A percentile compares a stretch with the other conserved stretches of the same genome.
Evolutionary conservation across 164 flowering plant genomes (phyloP).

Genomic region (Vitis amurensis): DNA sequence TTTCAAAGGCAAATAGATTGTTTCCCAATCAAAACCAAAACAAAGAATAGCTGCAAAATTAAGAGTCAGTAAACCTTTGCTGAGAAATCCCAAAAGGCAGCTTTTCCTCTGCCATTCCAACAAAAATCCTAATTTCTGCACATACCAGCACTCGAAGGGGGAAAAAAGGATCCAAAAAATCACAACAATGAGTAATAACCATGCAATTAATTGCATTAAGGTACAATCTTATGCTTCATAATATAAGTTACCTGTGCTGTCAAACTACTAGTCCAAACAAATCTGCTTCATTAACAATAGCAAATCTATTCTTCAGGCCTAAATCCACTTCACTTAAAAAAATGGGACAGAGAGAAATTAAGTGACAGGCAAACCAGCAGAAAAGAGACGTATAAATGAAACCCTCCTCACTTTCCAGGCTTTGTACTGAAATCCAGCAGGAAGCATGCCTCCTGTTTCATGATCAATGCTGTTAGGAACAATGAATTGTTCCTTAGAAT

Average conservation of each 20-base stretch:
- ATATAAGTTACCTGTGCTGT: not conserved
- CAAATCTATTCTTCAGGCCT: not conserved
- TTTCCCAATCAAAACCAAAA: too few relatives aligned
- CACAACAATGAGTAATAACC: conserved; percentile 3
- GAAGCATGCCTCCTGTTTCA: not conserved
- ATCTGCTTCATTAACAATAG: not conserved
- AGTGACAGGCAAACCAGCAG: not conserved
- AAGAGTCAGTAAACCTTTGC: too few relatives aligned
- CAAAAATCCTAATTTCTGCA: not conserved
- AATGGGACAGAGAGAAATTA: not conserved
- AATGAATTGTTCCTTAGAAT: not conserved
- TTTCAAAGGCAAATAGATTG: too few relatives aligned
- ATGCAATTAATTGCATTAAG: conserved; percentile 1
- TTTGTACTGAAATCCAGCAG: conserved; percentile 1
- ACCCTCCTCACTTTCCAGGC: not conserved
- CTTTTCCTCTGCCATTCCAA: conserved; percentile 1
- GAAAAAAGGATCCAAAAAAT: too few relatives aligned
- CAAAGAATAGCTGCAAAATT: too few relatives aligned
- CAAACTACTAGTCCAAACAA: conserved; percentile 5
- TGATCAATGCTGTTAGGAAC: not conserved
- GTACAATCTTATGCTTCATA: conserved; percentile 1
- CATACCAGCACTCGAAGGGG: not conserved
- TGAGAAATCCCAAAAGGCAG: not conserved
- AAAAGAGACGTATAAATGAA: not conserved
- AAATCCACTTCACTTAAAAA: not conserved